Percentiles rank a stretch among this genome's conserved stretches.
These are phyloP conservation scores for Lentinula aciculospora DNA, from an alignment of 768 basidiomycete species.

Conservation along the genomic window DNA sequence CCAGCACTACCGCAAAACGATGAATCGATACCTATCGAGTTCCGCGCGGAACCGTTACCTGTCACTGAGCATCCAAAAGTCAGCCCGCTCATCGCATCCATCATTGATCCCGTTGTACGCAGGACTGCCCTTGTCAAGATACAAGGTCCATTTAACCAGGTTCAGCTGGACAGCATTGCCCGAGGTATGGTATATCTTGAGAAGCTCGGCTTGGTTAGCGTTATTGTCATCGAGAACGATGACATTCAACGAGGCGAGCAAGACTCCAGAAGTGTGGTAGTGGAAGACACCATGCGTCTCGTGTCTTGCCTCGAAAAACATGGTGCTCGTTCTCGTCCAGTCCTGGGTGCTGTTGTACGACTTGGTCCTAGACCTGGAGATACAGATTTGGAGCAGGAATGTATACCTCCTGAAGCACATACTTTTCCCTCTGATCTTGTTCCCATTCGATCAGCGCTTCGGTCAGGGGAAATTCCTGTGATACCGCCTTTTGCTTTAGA, in stretches of 20 bases:
- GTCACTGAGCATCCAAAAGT: slow-evolving; percentile 26
- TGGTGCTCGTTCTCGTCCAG: slow-evolving; percentile 82
- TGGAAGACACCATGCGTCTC: slow-evolving; percentile 83
- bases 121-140: slow-evolving; percentile 95
- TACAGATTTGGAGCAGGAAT: slow-evolving; percentile 23
- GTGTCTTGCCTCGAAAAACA: slow-evolving; percentile 78
- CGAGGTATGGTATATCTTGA: slow-evolving; percentile 93
- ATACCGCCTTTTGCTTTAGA: slow-evolving; percentile 91
- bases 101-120: slow-evolving; percentile 76
- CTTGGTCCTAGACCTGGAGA: slow-evolving; percentile 70
- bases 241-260: slow-evolving; percentile 60
- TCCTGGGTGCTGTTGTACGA: slow-evolving; percentile 81
- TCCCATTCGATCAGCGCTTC: slow-evolving; percentile 82
- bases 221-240: slow-evolving; percentile 93
- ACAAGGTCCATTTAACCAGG: slow-evolving; percentile 91
- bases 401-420: slow-evolving; percentile 65
- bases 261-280: slow-evolving; percentile 58
- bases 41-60: slow-evolving; percentile 15
- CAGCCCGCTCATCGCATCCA: slow-evolving; percentile 60
- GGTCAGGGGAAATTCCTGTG: slow-evolving; percentile 94
- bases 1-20: slow-evolving; percentile 18
- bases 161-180: slow-evolving; percentile 90
- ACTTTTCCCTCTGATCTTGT: slow-evolving; percentile 75
- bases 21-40: slow-evolving; percentile 27
- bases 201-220: slow-evolving; percentile 91